Base-by-base conservation (phyloP, 2,329 filamentous ascomycete species). In the Cladosporium sphaerospermum region DNA sequence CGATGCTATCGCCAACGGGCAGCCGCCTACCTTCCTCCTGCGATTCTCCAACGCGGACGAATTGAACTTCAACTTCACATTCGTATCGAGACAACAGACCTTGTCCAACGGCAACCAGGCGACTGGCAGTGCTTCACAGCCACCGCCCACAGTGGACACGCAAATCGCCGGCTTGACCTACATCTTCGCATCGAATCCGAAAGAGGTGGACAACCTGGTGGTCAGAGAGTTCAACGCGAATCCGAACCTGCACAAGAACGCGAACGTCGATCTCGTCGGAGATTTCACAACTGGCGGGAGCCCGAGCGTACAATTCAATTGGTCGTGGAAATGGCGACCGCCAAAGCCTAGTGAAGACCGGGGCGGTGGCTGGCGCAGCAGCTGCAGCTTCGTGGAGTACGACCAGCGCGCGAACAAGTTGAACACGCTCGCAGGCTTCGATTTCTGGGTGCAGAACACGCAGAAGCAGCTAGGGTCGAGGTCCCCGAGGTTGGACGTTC, bases 331-430 rank as follows among this genome's bases (percentile, higher is more conserved):
- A 75, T 99, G 92, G 90, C 89, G 87, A 67, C 89, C 93, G 8
- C 93, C 93, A 36, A 95, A 89, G 75, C 65, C 75, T 11, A 73
- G 75, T 13, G 91, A 96, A 66, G 91, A 96, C 67, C 83, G 82
- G 63, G 88, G 88, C 31, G 89, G 90, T 54, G 93, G 93, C 42
- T 99, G 93, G 92, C 88, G 89, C 66, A 97, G 95, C 67, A 88
- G 86, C 62, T 97, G 93, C 77, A 96, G 89, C 69, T 96, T 99
- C 72, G 86, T 97, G 62, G 93, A 99, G 71, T 99, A 99, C 67
- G 91, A 99, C 71, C 87, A 93, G 66, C 83, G 92, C 61, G 89
- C 90, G 33, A 93, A 99, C 72, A 83, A 86, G 58, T 74, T 99
- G 56, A 84, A 95, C 62, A 92, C 90, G 3, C 79, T 99, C 51